Percentiles rank a stretch among this genome's conserved stretches.
These are phyloP conservation scores for Neofusicoccum sp. DNA, from an alignment of 2,329 filamentous ascomycete genomes.

Conservation along the genomic window DNA sequence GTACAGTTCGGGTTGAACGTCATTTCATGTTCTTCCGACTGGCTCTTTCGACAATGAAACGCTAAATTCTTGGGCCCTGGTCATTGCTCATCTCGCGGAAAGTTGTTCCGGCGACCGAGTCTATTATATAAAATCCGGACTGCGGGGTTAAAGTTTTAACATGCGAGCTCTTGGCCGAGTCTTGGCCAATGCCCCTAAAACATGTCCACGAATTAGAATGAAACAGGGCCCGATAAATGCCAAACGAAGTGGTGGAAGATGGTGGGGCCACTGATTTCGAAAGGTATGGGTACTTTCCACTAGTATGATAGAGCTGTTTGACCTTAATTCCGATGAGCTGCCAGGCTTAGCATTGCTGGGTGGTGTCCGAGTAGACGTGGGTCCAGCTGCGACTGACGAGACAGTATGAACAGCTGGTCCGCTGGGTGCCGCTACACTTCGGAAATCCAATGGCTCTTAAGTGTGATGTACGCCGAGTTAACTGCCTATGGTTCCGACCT, in stretches of 20 bases:
- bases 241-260: neutral
- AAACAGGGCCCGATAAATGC: neutral
- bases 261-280: neutral
- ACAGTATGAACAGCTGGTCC: no score
- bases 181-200: constrained; percentile 5
- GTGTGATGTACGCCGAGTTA: no score
- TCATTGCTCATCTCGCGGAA: constrained; percentile 1
- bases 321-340: no score
- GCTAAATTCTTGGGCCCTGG: neutral
- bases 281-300: neutral
- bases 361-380: no score
- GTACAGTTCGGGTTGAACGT: no score
- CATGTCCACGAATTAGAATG: neutral
- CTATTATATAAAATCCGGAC: neutral
- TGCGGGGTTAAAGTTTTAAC: neutral
- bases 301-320: no score
- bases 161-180: neutral
- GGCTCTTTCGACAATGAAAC: neutral
- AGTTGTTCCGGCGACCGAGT: neutral
- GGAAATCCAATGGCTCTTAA: no score
- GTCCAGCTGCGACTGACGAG: no score
- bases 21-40: neutral
- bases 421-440: no score
- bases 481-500: no score
- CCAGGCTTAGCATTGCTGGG: no score